phyloP scores from a whole-genome alignment of 2,329 filamentous ascomycete genomes.

The Monosporascus sp. region DNA sequence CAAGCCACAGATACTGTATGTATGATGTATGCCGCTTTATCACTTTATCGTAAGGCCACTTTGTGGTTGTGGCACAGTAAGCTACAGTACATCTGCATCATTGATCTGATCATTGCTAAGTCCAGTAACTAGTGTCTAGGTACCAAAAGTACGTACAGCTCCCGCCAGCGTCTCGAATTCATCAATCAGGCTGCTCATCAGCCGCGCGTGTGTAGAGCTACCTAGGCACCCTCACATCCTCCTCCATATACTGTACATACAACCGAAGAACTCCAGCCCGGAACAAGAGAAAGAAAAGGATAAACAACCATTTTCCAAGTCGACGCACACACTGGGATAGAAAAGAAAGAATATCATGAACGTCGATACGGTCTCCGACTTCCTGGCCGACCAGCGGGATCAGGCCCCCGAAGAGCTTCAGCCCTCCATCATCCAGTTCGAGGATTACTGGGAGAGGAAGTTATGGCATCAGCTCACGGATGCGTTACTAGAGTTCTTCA shows the following conservation, averaged over 20 bases:
- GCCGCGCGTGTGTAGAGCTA: conserved; percentile 28
- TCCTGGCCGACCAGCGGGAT: conserved; percentile 86
- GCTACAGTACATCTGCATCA: not conserved
- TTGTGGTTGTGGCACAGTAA: not conserved
- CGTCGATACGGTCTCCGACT: conserved; percentile 82
- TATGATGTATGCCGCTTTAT: not conserved
- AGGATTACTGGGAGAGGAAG: conserved; percentile 97
- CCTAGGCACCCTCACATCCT: too few relatives aligned
- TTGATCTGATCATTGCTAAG: conserved; percentile 1
- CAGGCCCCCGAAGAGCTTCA: conserved; percentile 83
- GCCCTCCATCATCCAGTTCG: conserved; percentile 81
- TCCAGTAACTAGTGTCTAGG: too few relatives aligned
- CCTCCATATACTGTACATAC: too few relatives aligned
- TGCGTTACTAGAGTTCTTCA: conserved; percentile 82
- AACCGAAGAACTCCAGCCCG: too few relatives aligned
- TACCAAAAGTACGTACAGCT: conserved; percentile 10
- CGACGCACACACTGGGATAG: not conserved
- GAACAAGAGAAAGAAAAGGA: too few relatives aligned
- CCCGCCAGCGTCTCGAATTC: too few relatives aligned
- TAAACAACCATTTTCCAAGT: too few relatives aligned
- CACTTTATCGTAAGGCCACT: too few relatives aligned
- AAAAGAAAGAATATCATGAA: conserved; percentile 55
- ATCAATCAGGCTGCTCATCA: conserved; percentile 35
- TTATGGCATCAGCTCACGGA: conserved; percentile 99
- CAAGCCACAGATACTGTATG: not conserved